Evolutionary conservation across 345 rosid genomes (phyloP), one percentile per base, ranked within the genome.

Genomic region (Adansonia digitata): DNA sequence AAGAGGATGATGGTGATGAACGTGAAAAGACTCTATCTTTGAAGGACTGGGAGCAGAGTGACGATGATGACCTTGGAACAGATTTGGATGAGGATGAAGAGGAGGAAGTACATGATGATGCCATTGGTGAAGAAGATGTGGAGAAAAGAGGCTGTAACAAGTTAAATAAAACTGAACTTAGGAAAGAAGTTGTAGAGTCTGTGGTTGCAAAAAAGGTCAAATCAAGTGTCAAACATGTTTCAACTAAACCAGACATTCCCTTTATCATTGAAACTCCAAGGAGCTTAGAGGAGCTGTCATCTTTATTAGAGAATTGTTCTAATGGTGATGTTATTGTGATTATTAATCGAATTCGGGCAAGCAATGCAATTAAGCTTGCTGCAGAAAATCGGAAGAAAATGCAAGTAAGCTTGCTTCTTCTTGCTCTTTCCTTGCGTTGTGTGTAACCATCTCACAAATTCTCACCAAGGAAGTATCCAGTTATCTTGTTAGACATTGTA

Each of bases 321-420:
- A 86, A 88, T 81, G 81, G 74, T 6, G 87, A 93, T 46, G 74
- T 86, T 69, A 3, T 89, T 66, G 67, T 78, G 43, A 78, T 90
- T 53, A 78, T 95, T 55, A 78, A 80, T 77, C 89, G 98, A 79
- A 91, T 95, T 75, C 87, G 89, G 51, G 85, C 74, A 69, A 82
- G 82, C 66, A 83, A 90, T 82, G 89, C 96, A 60, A 89, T 90
- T 78, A 85, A 88, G 73, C 90, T 91, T 75, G 91, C 91, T 51
- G 94, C 93, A 61, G 98, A 89, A 86, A 95, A 95, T 85, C 86
- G 97, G 69, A 95, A 90, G 86, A 95, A 93, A 83, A 91, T 93
- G 84, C 99, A 93, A 82, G 97, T 91, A 89, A 43, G 81, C 12
- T 46, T 29, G 24, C 40, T 60, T 17, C 37, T 26, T 24, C 7